phyloP scores from a whole-genome alignment of 1,284 basidiomycete species.

The Puccinia novopanici region DNA sequence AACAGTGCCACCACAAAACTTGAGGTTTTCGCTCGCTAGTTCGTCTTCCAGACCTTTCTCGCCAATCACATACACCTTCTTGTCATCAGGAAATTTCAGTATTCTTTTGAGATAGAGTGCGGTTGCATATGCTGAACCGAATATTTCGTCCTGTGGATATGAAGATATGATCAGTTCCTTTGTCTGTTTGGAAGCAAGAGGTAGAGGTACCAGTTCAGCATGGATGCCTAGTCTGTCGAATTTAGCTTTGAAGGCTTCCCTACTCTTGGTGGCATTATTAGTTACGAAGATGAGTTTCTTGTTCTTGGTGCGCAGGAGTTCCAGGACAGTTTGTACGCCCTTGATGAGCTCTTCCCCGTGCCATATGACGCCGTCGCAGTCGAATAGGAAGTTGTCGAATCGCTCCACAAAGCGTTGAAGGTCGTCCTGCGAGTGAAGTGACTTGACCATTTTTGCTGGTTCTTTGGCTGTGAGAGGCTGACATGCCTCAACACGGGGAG shows the following conservation, averaged over 20 bases:
- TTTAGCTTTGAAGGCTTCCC: constrained; percentile 81
- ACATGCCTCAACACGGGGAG: too few relatives aligned
- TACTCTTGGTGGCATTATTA: constrained; percentile 95
- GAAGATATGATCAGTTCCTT: neutral
- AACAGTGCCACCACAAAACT: constrained; percentile 82
- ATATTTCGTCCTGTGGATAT: constrained; percentile 77
- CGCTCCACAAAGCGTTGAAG: constrained; percentile 23
- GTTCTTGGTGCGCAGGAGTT: constrained; percentile 63
- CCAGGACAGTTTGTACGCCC: constrained; percentile 70
- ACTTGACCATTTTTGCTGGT: neutral
- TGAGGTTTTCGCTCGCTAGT: constrained; percentile 76
- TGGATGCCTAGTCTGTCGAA: constrained; percentile 86
- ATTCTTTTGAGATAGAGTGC: constrained; percentile 90
- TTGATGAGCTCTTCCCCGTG: constrained; percentile 78
- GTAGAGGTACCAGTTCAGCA: constrained; percentile 71
- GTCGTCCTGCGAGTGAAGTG: constrained; percentile 36
- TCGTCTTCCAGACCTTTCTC: constrained; percentile 92
- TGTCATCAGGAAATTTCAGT: constrained; percentile 81
- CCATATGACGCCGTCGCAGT: constrained; percentile 93
- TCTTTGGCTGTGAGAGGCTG: too few relatives aligned
- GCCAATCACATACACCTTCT: constrained; percentile 95
- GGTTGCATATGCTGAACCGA: constrained; percentile 89
- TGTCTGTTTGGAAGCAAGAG: neutral
- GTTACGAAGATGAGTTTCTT: constrained; percentile 93
- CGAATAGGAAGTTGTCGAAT: constrained; percentile 72